phyloP scores from a whole-genome alignment of 2,329 filamentous ascomycete genomes.

The Trichophyton mentagrophytes region DNA sequence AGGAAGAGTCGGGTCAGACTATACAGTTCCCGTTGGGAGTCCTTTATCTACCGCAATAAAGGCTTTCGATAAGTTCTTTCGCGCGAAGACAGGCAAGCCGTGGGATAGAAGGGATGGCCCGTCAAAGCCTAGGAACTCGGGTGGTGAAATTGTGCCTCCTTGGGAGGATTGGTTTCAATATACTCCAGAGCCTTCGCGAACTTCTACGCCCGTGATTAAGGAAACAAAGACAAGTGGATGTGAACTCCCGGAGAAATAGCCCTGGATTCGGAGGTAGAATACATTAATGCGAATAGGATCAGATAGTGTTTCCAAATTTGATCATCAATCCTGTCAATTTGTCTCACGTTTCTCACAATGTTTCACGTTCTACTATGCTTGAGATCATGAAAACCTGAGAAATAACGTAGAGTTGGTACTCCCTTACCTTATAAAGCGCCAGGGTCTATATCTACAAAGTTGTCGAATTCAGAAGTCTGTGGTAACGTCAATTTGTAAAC shows the following conservation, averaged over 20 bases:
- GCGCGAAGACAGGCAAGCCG: constrained; percentile 42
- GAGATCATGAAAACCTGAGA: not conserved
- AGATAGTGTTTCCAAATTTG: not conserved
- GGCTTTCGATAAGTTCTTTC: constrained; percentile 47
- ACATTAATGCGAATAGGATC: not conserved
- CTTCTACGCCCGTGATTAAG: not conserved
- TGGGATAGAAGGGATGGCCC: constrained; percentile 41
- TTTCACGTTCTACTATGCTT: too few relatives aligned
- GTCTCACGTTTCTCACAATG: too few relatives aligned
- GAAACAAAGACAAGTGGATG: not conserved
- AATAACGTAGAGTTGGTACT: not conserved
- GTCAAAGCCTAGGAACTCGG: constrained; percentile 14
- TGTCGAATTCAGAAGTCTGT: not conserved
- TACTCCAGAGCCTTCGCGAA: constrained; percentile 11
- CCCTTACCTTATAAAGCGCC: not conserved
- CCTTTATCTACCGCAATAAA: constrained; percentile 32
- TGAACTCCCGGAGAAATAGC: not conserved
- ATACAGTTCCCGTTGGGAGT: constrained; percentile 23
- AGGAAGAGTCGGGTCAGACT: constrained; percentile 21
- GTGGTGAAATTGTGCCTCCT: constrained; percentile 17
- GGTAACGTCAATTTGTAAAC: not conserved
- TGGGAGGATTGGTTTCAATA: constrained; percentile 24
- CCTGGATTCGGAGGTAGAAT: not conserved
- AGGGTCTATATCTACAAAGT: not conserved
- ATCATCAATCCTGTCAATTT: too few relatives aligned